Conservation (phyloP, 2,329 filamentous ascomycete genomes). For the Colletotrichum sp. region DNA sequence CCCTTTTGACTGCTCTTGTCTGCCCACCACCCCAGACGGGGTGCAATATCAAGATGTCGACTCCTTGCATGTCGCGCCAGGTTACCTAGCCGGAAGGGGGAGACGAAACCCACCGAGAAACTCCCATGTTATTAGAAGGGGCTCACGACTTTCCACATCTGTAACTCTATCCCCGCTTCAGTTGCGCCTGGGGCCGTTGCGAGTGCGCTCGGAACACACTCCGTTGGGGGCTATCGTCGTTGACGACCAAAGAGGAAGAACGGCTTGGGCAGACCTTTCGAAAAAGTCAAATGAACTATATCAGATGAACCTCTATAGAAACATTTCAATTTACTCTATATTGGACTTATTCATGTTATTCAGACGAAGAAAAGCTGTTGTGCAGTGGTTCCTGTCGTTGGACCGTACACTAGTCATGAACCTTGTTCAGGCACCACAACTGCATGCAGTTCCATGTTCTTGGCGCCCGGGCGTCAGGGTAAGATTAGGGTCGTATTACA, state of each 20-base stretch:
- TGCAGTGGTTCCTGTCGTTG: background rate
- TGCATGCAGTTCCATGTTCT: background rate
- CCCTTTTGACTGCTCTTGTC: slow-evolving; percentile 11
- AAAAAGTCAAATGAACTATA: background rate
- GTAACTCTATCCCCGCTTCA: slow-evolving; percentile 15
- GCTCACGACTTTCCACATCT: slow-evolving; percentile 12
- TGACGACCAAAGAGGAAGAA: background rate
- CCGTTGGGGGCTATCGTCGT: background rate
- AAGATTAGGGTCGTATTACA: slow-evolving; percentile 16
- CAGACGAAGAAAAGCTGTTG: background rate
- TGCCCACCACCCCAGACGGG: background rate
- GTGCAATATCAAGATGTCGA: slow-evolving; percentile 10
- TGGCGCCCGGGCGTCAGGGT: background rate
- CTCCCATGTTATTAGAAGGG: slow-evolving; percentile 15
- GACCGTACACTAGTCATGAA: slow-evolving; percentile 12
- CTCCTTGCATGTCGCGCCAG: slow-evolving; percentile 1
- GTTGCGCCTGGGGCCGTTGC: background rate
- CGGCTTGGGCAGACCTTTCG: background rate
- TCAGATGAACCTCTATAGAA: background rate
- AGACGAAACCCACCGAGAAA: slow-evolving; percentile 12
- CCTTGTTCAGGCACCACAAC: slow-evolving; percentile 1
- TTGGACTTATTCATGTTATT: background rate
- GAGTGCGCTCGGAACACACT: background rate
- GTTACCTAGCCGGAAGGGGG: background rate
- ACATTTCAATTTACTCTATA: background rate